Evolutionary conservation across 345 rosid species (phyloP), one percentile per base, ranked within the genome.

Genomic region (Fremontodendron californicum): DNA sequence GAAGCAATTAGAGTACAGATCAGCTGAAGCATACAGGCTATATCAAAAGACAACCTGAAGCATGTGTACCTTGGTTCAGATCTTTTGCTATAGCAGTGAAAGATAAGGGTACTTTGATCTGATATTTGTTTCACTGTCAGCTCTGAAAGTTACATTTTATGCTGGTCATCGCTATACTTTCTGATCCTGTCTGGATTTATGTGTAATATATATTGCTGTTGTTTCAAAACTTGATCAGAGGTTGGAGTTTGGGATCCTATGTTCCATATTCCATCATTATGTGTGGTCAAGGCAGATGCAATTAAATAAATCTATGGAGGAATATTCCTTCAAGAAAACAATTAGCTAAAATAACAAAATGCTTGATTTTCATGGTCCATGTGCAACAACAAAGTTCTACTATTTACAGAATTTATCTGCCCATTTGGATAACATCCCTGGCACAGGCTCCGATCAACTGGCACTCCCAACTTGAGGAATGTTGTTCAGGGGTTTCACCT

Each of bases 61-160:
- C 88, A 27, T 95, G 98, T 92, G 81, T 92, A 67, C 98, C 99
- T 73, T 95, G 99, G 99, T 92, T 95, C 87, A 92, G 84, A 75
- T 86, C 88, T 73, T 81, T 84, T 10, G 77, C 78, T 35, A 46
- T 67, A 49, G 35, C 48, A 48, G 83, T 79, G 73, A 88, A 89
- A 80, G 85, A 89, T 37, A 91, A 91, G 87, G 79, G 76, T 81
- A 77, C 79, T 79, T 91, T n/a, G 88, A 91, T 60, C 54, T 79
- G 57, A 33, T 63, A 57, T 33, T 40, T 77, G 29, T 52, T n/a
- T 62, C 33, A 19, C 62, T 1, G 51, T 71, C 40, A 73, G 33
- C 42, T 60, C 31, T 27, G 76, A 72, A 19, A 27, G 54, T 77
- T 33, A 6, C 21, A 21, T 37, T 77, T 77, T 39, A 42, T 64